Conservation (phyloP, 441 rosid species). For the Populus hybrid region DNA sequence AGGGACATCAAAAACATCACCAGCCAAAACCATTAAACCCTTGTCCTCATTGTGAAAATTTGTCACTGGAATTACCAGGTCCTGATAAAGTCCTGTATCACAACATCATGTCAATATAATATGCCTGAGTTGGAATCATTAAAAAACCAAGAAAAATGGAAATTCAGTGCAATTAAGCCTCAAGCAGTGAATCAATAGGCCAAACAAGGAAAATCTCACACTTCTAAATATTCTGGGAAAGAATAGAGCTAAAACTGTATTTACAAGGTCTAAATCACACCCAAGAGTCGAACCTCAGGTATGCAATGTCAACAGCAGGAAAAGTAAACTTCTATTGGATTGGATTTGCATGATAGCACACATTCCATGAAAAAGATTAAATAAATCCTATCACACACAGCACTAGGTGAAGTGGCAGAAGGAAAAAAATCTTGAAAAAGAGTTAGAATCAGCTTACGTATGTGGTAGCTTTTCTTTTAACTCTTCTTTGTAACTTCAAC, state of each 20-base stretch:
- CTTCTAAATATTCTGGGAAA: background rate
- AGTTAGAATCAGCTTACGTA: background rate
- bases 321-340: background rate
- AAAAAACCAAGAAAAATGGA: background rate
- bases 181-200: background rate
- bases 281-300: background rate
- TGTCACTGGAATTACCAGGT: conserved; percentile 73
- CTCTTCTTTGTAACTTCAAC: background rate
- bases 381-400: background rate
- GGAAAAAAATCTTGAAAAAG: background rate
- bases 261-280: background rate
- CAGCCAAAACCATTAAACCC: conserved; percentile 80
- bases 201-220: background rate
- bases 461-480: background rate
- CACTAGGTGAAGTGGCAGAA: background rate
- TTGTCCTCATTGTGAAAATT: conserved; percentile 70
- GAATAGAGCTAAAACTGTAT: background rate
- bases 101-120: background rate
- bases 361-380: background rate
- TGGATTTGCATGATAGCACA: too few species aligned
- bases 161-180: background rate
- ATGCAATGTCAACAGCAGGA: background rate
- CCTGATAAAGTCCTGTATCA: conserved; percentile 59
- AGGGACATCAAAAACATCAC: conserved; percentile 93
- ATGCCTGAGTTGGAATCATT: background rate